Conservation (phyloP, 129 eudicot species). For the Tagetes patula region DNA sequence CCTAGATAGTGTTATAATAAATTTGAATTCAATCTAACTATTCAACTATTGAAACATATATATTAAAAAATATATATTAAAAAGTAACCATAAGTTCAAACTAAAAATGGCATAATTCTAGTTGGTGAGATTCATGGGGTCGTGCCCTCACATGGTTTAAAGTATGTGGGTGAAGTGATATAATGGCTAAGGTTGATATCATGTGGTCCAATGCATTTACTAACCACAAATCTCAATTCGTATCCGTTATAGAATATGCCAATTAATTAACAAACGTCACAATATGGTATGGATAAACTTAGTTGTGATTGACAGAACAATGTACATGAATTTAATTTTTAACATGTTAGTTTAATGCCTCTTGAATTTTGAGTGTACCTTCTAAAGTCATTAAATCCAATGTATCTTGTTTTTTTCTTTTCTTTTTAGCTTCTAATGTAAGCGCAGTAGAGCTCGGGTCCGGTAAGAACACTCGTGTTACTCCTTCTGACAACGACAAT, state of each 20-base stretch:
- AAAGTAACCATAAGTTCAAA: neutral
- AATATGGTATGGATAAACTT: neutral
- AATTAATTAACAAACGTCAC: neutral
- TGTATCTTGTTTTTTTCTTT: too few relatives aligned
- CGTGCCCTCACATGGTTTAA: neutral
- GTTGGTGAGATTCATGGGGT: neutral
- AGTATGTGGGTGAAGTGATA: neutral
- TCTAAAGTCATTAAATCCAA: too few relatives aligned
- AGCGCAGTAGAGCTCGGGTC: too few relatives aligned
- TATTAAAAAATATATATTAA: neutral
- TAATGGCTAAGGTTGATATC: neutral
- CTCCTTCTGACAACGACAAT: too few relatives aligned
- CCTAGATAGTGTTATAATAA: too few relatives aligned
- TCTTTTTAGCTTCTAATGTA: too few relatives aligned
- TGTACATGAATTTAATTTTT: neutral
- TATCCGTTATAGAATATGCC: constrained; percentile 16
- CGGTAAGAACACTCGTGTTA: too few relatives aligned
- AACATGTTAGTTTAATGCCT: too few relatives aligned
- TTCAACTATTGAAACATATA: neutral
- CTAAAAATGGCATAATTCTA: neutral
- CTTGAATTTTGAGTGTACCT: too few relatives aligned
- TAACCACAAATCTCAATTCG: neutral
- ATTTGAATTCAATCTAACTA: too few relatives aligned
- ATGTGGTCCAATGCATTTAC: constrained; percentile 23
- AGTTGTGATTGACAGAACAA: neutral